Percentiles rank a stretch among this genome's conserved stretches.
These are phyloP conservation scores for Aspergillus fijiensis DNA, from an alignment of 2,329 filamentous ascomycete genomes.

Conservation along the genomic window DNA sequence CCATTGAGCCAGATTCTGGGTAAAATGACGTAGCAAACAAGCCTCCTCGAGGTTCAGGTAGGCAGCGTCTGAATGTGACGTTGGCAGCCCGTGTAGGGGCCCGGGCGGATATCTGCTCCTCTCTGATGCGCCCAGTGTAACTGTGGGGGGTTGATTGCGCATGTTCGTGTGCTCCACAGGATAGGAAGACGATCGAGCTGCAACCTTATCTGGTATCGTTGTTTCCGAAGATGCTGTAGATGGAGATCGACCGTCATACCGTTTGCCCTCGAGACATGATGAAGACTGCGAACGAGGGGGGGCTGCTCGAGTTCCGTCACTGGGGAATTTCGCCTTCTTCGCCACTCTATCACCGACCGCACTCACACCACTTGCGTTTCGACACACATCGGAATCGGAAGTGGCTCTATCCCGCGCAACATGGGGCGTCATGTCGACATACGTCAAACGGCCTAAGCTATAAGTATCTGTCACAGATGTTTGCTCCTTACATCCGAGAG, in stretches of 20 bases:
- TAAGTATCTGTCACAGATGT: background rate
- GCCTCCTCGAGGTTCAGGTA: slow-evolving; percentile 9
- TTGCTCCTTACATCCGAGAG: no score
- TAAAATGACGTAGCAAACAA: slow-evolving; percentile 9
- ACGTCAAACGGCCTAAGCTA: background rate
- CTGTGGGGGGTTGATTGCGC: no score
- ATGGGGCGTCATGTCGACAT: slow-evolving; percentile 1
- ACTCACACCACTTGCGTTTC: background rate
- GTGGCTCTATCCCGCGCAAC: background rate
- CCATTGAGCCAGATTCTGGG: slow-evolving; percentile 4
- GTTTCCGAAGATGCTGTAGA: no score
- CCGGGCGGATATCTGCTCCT: background rate
- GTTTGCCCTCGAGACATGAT: no score
- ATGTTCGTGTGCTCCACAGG: no score
- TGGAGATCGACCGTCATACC: no score
- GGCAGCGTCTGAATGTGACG: slow-evolving; percentile 3
- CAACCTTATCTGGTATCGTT: no score
- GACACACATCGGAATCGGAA: background rate
- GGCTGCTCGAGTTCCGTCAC: no score
- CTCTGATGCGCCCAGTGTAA: no score
- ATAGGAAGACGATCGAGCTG: no score
- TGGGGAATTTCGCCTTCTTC: no score
- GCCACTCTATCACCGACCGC: background rate
- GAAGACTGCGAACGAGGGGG: no score
- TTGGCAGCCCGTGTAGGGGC: slow-evolving; percentile 3